Base-by-base conservation (phyloP, 768 basidiomycete genomes). In the Calocera viscosa region DNA sequence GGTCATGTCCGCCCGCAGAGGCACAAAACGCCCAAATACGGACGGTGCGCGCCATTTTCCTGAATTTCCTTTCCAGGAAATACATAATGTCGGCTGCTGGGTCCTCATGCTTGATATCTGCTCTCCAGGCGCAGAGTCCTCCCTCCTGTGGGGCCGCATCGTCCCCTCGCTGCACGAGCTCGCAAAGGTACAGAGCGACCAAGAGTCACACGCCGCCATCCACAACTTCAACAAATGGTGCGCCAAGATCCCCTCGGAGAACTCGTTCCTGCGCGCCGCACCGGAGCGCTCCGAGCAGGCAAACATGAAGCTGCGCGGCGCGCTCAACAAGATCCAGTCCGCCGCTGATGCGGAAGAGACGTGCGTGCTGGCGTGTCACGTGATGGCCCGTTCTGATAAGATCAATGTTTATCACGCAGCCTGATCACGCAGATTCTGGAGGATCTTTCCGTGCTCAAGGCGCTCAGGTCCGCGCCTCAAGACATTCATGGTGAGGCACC, bases 381-480 rank as follows among this genome's bases (percentile, higher is more conserved):
- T 41, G 8, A 24, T 63, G 47, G 68, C 17, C 26, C 68, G 68
- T 32, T 69, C 19, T 49, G 60, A 30, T 39, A 60, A 69, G 64
- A 67, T 35, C 14, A 49, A 16, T 22, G 60, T 32, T 28, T 60
- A 11, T 33, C 24, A 65, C 53, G 66, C 72, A 93, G 90, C 67
- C 83, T 86, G 2, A 84, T 91, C 47, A 85, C 88, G 35, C 81
- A 85, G 64, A 85, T 85, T 11, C 80, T 91, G 22, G 91, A 91
- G 72, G 83, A 80, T 33, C 77, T 93, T 12, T 78, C 78, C 64
- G 80, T 91, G 63, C 78, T 93, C 64, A 85, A 90, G 65, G 90
- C 84, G 10, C 77, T 93, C 60, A 78, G 91, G 68, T 84, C 82
- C 74, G 89, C 90, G 0, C 81, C 89, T 14, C 89, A 90, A 75